Evolutionary conservation across 2,329 filamentous ascomycete genomes (phyloP), one percentile per base, ranked within the genome.

Genomic region (Xylariaceae sp.): DNA sequence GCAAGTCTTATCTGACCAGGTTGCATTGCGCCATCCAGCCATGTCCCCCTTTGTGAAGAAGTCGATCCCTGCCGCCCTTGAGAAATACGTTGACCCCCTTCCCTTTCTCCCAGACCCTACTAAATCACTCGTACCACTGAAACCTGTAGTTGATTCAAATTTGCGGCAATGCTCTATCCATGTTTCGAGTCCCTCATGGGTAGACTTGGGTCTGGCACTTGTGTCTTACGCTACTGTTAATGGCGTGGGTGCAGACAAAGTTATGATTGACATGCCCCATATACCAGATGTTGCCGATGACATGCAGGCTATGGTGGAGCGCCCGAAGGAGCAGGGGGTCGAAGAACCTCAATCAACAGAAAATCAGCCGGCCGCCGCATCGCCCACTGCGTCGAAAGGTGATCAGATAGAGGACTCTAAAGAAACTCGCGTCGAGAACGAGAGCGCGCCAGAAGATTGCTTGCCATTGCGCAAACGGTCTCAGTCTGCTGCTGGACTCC

Each of bases 401-500:
- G 65, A 71, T n/a, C 66, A 72, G 41, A 70, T 70, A 51, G 73
- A 72, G 30, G 66, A 71, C 15, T 71, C 71, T 45, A 69, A 65
- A 45, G 71, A 74, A 53, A 49, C 49, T 22, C 43, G 58, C 9
- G 42, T 59, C 7, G 72, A 72, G 36, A 53, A 61, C 32, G 54
- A 63, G 2, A 68, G 68, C 12, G 54, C 63, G 10, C 45, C 58
- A 6, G 67, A 68, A 51, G 74, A 72, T 39, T 67, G 70, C 19
- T 64, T 68, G 5, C 59, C 51, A 12, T 77, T 76, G 0, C 75
- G 82, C 47, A 86, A 86, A 64, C 75, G 83, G 47, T 86, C 83
- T 1, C 83, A 86, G 56, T 86, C 83, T 10, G 70, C 72, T 29
- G 83, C 83, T 4, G 83, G 83, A 2, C 68, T 86, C 15, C 74